Conservation (phyloP, 1,284 basidiomycete genomes). For the Heterobasidion parviporum region DNA sequence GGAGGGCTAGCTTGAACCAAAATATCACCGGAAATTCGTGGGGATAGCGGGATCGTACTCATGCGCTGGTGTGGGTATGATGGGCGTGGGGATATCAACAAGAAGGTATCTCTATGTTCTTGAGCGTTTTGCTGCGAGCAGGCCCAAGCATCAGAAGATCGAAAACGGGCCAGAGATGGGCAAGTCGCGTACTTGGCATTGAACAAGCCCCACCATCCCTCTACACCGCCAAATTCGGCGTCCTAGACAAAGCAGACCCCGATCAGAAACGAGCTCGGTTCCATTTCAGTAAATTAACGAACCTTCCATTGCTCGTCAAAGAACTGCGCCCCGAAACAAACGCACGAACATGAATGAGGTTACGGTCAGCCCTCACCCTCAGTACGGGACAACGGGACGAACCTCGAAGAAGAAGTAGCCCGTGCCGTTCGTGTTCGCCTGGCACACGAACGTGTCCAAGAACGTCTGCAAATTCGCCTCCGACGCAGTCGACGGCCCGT, state of each 20-base stretch:
- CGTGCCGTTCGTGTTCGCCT: conserved; percentile 74
- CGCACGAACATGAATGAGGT: not conserved
- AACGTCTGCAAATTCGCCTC: conserved; percentile 65
- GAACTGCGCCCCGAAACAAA: conserved; percentile 36
- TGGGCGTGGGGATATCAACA: conserved; percentile 6
- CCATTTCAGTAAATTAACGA: conserved; percentile 8
- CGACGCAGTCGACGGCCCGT: conserved; percentile 64
- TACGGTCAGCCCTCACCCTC: not conserved
- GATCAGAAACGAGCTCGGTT: conserved; percentile 4
- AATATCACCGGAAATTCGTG: not conserved
- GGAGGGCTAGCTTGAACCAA: not conserved
- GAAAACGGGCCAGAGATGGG: not conserved
- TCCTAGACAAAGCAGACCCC: conserved; percentile 20
- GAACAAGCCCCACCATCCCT: conserved; percentile 66
- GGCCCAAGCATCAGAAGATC: conserved; percentile 9
- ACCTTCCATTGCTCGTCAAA: conserved; percentile 87
- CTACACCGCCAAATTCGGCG: conserved; percentile 76
- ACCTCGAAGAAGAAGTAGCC: conserved; percentile 85
- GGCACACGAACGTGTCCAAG: conserved; percentile 82
- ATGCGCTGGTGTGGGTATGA: not conserved
- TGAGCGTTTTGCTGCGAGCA: conserved; percentile 24
- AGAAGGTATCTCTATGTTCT: conserved; percentile 20
- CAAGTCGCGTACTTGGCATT: conserved; percentile 36
- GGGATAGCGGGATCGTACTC: not conserved
- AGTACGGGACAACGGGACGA: conserved; percentile 11